A percentile compares a stretch with the other conserved stretches of the same genome.
phyloP scores from a whole-genome alignment of 768 basidiomycete species.

The Lactifluus piperatus region DNA sequence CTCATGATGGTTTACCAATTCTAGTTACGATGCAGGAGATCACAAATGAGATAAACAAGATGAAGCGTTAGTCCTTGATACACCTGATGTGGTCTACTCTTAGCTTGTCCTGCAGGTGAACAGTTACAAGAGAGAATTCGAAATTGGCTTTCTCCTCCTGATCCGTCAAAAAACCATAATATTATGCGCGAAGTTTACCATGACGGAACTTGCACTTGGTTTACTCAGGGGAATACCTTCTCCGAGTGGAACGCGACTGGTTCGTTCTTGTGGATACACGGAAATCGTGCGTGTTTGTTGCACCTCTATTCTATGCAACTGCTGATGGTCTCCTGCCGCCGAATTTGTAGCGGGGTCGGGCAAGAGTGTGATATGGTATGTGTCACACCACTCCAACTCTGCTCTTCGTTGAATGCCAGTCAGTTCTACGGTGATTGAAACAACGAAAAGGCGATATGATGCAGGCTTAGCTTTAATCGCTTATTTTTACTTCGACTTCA shows the following conservation, averaged over 20 bases:
- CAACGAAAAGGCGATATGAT: background rate
- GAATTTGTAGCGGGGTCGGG: background rate
- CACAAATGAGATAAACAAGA: background rate
- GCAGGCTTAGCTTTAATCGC: background rate
- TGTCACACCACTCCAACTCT: background rate
- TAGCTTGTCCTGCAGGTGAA: background rate
- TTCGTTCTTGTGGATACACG: background rate
- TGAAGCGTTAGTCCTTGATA: background rate
- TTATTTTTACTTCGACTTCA: too few relatives aligned
- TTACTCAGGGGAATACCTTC: background rate
- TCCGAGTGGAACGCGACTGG: background rate
- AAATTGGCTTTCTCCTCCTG: too few relatives aligned
- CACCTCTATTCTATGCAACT: background rate
- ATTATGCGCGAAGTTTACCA: background rate
- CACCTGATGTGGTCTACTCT: background rate
- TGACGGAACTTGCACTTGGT: background rate
- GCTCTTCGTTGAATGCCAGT: accelerated
- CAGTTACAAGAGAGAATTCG: background rate
- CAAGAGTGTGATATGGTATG: background rate
- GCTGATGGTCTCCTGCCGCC: background rate
- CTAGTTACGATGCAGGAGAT: background rate
- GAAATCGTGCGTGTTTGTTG: too few relatives aligned
- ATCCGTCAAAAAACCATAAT: too few relatives aligned
- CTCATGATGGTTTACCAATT: too few relatives aligned
- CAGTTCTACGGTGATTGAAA: constrained; percentile 1